phyloP scores from a whole-genome alignment of 345 rosid species.

The Diplotaxis tenuifolia region DNA sequence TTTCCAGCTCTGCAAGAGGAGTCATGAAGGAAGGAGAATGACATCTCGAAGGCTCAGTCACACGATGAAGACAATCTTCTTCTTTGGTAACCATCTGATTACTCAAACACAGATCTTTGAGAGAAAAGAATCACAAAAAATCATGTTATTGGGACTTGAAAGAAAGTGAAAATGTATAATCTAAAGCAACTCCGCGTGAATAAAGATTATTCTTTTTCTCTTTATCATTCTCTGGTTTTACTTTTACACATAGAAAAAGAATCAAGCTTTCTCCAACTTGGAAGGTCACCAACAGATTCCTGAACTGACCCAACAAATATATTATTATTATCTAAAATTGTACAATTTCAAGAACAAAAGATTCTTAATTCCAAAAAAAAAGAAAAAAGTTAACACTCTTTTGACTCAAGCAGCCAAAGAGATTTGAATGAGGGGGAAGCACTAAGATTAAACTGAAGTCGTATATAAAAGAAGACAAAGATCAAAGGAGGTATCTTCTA shows the following conservation, averaged over 20 bases:
- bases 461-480: slow-evolving; percentile 6
- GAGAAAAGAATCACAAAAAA: slow-evolving; percentile 1
- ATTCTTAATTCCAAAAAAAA: slow-evolving; percentile 5
- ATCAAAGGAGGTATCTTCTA: slow-evolving; percentile 6
- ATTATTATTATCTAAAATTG: slow-evolving; percentile 27
- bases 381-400: not conserved
- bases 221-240: slow-evolving; percentile 12
- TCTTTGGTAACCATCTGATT: slow-evolving; percentile 24
- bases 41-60: slow-evolving; percentile 8
- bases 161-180: not conserved
- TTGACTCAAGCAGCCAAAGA: slow-evolving; percentile 24
- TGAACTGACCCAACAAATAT: not conserved
- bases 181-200: slow-evolving; percentile 14
- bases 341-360: slow-evolving; percentile 30
- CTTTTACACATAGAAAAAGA: not conserved
- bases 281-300: slow-evolving; percentile 12
- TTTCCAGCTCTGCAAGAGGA: slow-evolving; percentile 28
- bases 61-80: slow-evolving; percentile 9
- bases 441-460: slow-evolving; percentile 1
- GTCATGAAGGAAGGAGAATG: slow-evolving; percentile 10
- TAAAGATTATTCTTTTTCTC: slow-evolving; percentile 16
- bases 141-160: not conserved
- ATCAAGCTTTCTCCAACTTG: slow-evolving; percentile 27
- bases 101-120: not conserved
- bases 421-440: not conserved